Evolutionary conservation across 2,329 filamentous ascomycete species (phyloP).

Genomic region (Thermoascus crustaceus): DNA sequence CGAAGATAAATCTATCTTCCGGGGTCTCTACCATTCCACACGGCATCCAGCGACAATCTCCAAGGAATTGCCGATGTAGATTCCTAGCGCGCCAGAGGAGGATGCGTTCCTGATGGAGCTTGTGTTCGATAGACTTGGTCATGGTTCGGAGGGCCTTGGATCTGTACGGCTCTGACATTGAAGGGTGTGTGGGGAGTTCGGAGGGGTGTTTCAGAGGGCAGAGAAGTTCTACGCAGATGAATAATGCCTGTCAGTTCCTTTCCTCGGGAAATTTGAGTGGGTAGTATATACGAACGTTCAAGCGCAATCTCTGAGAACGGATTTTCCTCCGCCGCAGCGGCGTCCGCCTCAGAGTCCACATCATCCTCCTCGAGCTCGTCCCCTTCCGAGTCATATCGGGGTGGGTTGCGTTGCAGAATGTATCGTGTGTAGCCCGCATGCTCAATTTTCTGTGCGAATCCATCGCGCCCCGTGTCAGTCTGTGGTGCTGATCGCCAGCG

Average conservation of each 20-base stretch:
- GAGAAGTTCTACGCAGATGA: constrained; percentile 42
- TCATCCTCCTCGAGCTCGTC: constrained; percentile 53
- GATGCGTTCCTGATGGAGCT: constrained; percentile 50
- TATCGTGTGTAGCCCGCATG: constrained; percentile 55
- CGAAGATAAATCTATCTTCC: constrained; percentile 43
- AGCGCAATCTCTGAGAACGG: constrained; percentile 51
- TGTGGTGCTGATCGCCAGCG: constrained; percentile 6
- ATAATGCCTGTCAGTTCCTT: constrained; percentile 8
- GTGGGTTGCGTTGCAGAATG: constrained; percentile 52
- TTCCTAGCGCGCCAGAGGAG: constrained; percentile 51
- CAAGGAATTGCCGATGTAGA: constrained; percentile 50
- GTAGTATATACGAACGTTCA: constrained; percentile 40
- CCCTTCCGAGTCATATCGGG: constrained; percentile 55
- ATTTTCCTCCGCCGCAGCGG: constrained; percentile 52
- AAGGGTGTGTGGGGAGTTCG: constrained; percentile 52
- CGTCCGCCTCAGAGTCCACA: constrained; percentile 50
- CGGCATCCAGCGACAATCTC: constrained; percentile 54
- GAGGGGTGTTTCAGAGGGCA: constrained; percentile 55
- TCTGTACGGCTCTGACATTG: constrained; percentile 50
- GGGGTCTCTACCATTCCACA: constrained; percentile 45
- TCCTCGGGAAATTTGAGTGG: neutral
- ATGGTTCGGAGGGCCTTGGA: constrained; percentile 52
- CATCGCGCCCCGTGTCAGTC: too few relatives aligned
- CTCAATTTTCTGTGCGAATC: constrained; percentile 51
- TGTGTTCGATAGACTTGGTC: constrained; percentile 47